These are phyloP conservation scores for Vitis hybrid DNA, from an alignment of 177 flowering plant species.

Conservation along the genomic window DNA sequence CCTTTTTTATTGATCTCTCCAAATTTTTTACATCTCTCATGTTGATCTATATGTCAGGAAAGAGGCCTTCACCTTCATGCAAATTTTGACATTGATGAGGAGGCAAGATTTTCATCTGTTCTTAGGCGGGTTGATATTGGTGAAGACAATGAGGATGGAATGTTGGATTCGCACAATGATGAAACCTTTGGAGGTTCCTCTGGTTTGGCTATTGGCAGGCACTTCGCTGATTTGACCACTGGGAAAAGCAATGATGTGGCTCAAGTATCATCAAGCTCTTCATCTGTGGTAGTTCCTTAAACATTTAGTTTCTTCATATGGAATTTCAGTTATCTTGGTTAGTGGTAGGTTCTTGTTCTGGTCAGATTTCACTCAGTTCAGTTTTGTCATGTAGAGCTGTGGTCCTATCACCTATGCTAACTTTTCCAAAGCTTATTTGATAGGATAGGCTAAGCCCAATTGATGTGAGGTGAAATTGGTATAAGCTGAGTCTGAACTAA, in stretches of 20 bases:
- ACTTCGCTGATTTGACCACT: constrained; percentile 36
- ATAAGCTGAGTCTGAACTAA: too few relatives aligned
- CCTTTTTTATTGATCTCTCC: constrained; percentile 1
- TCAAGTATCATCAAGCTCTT: constrained; percentile 46
- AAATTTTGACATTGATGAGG: constrained; percentile 80
- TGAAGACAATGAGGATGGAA: constrained; percentile 61
- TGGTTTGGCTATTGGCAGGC: constrained; percentile 29
- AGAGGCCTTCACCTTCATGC: constrained; percentile 63
- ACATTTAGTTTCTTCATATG: neutral
- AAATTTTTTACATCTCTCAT: constrained; percentile 1
- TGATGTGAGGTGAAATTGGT: too few relatives aligned
- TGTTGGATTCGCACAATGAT: constrained; percentile 50
- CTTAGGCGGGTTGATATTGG: constrained; percentile 62
- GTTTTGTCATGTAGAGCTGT: neutral
- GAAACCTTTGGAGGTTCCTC: constrained; percentile 76
- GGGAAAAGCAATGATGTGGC: constrained; percentile 47
- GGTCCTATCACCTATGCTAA: too few relatives aligned
- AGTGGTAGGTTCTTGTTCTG: neutral
- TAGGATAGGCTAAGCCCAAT: neutral
- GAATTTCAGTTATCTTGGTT: neutral
- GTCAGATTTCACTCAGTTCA: neutral
- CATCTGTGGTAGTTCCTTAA: constrained; percentile 37
- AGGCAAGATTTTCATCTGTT: constrained; percentile 80
- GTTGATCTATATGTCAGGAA: constrained; percentile 51
- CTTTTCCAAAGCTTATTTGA: too few relatives aligned